Evolutionary conservation across 176 grass and related monocot genomes (phyloP).

Genomic region (Hordeum marinum): DNA sequence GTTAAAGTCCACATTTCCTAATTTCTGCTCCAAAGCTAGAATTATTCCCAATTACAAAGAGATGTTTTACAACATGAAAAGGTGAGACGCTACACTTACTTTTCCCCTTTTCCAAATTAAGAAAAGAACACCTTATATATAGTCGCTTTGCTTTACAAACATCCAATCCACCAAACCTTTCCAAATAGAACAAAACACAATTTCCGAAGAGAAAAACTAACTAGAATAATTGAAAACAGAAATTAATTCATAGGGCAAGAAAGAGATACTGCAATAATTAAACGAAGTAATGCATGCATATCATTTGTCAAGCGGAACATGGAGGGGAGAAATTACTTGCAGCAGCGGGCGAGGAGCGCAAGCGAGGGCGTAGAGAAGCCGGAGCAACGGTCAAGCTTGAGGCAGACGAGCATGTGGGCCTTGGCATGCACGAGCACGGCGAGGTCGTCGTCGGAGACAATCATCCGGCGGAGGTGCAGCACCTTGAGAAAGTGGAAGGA

Average conservation of each 20-base stretch:
- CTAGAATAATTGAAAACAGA: background rate
- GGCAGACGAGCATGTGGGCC: constrained; percentile 57
- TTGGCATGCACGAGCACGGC: constrained; percentile 52
- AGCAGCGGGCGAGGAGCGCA: constrained; percentile 50
- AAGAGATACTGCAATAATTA: background rate
- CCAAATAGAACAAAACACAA: background rate
- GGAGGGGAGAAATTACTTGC: constrained; percentile 49
- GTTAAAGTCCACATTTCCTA: background rate
- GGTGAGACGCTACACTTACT: background rate
- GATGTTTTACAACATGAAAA: constrained; percentile 1
- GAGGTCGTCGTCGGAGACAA: constrained; percentile 59
- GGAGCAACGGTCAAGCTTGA: constrained; percentile 93
- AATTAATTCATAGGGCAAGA: background rate
- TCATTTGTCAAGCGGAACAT: background rate
- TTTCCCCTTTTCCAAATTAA: background rate
- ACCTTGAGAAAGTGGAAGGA: constrained; percentile 71
- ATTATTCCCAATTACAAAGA: background rate
- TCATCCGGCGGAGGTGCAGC: constrained; percentile 90
- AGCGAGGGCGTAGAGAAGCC: constrained; percentile 87
- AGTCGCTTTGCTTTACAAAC: background rate
- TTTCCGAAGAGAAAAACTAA: background rate
- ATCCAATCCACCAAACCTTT: background rate
- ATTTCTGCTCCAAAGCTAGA: constrained; percentile 5
- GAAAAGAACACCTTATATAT: background rate
- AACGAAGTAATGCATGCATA: background rate